A percentile compares a stretch with the other conserved stretches of the same genome.
These are phyloP conservation scores for Epichloe bromicola DNA, from an alignment of 2,329 filamentous ascomycete species.

Conservation along the genomic window DNA sequence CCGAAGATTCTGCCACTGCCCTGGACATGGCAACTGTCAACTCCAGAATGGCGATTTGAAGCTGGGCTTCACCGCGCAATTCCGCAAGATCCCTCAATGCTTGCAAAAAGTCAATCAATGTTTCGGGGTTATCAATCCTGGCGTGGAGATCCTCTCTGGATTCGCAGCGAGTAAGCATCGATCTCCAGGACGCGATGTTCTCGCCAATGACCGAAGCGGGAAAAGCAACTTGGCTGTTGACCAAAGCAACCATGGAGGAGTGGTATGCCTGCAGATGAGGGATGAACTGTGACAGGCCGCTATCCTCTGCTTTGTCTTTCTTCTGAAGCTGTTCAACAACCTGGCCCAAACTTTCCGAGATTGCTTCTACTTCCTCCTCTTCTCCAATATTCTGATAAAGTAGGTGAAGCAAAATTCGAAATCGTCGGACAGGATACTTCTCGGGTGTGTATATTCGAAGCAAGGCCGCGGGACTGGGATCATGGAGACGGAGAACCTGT, in stretches of 20 bases:
- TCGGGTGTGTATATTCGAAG: slow-evolving; percentile 37
- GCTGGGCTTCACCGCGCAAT: slow-evolving; percentile 33
- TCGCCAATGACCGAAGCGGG: slow-evolving; percentile 19
- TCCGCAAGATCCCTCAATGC: slow-evolving; percentile 38
- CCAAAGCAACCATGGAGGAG: slow-evolving; percentile 30
- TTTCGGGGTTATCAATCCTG: slow-evolving; percentile 35
- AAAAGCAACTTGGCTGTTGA: slow-evolving; percentile 21
- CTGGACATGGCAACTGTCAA: slow-evolving; percentile 30
- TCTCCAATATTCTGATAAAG: slow-evolving; percentile 36
- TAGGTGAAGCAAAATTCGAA: slow-evolving; percentile 38
- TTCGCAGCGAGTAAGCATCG: slow-evolving; percentile 25
- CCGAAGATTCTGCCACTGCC: slow-evolving; percentile 15
- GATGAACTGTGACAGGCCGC: slow-evolving; percentile 28
- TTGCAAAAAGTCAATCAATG: slow-evolving; percentile 35
- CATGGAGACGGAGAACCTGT: slow-evolving; percentile 26
- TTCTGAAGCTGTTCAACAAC: slow-evolving; percentile 22
- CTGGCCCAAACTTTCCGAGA: slow-evolving; percentile 27
- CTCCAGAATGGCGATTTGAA: slow-evolving; percentile 34
- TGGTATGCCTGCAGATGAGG: slow-evolving; percentile 35
- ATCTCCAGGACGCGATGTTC: slow-evolving; percentile 31
- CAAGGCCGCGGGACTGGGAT: slow-evolving; percentile 32
- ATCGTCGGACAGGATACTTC: slow-evolving; percentile 37
- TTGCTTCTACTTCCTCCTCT: slow-evolving; percentile 23
- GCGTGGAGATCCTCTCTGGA: slow-evolving; percentile 28
- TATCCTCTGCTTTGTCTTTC: slow-evolving; percentile 31